Conservation (phyloP, 495 filamentous ascomycete species). For the Daldinia bambusicola region DNA sequence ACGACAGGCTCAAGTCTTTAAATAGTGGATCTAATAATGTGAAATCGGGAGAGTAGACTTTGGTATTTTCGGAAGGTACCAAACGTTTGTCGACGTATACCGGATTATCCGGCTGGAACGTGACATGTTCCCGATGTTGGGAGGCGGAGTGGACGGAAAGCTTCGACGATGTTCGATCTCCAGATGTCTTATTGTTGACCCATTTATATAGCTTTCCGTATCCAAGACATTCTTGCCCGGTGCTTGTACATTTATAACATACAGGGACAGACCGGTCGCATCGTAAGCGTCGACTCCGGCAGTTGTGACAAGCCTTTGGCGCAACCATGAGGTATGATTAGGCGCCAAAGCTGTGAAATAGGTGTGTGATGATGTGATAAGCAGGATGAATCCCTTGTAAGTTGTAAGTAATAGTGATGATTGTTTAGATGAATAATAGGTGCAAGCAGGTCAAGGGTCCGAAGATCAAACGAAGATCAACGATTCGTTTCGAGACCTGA, state of each 20-base stretch:
- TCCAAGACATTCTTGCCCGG: conserved; percentile 60
- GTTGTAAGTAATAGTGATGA: background rate
- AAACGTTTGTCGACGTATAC: background rate
- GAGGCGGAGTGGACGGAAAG: background rate
- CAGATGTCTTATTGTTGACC: conserved; percentile 50
- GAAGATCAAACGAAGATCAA: conserved; percentile 1
- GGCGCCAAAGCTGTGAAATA: background rate
- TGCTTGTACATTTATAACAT: conserved; percentile 60
- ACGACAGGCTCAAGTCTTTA: conserved; percentile 48
- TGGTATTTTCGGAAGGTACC: background rate
- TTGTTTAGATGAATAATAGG: background rate
- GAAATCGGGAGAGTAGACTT: conserved; percentile 32
- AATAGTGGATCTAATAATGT: conserved; percentile 54
- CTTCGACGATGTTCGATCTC: conserved; percentile 15
- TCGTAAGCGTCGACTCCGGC: conserved; percentile 62
- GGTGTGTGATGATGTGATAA: conserved; percentile 4
- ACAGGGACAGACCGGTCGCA: conserved; percentile 63
- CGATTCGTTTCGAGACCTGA: background rate
- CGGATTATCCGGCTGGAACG: conserved; percentile 6
- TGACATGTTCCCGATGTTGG: conserved; percentile 3
- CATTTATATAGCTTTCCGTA: conserved; percentile 57
- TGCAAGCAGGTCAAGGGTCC: background rate
- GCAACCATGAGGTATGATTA: conserved; percentile 35
- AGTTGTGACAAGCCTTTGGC: conserved; percentile 58
- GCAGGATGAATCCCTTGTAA: background rate